Base-by-base conservation (phyloP, 1,284 basidiomycete species). In the Psilocybe mexicana region DNA sequence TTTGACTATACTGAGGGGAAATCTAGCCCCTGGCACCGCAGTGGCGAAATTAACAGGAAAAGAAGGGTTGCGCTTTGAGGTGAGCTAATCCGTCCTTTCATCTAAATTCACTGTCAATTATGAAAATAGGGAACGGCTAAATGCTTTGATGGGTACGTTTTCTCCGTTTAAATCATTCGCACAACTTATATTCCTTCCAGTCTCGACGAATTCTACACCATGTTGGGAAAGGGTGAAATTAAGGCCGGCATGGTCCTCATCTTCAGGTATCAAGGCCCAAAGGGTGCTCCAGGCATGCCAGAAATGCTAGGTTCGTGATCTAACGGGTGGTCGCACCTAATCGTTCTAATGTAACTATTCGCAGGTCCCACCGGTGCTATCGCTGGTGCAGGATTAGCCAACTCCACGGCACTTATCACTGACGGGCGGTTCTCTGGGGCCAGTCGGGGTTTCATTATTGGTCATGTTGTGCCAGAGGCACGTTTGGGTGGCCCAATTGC, bases 41-140 rank as follows among this genome's bases (percentile, higher is more conserved):
- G 96, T 99, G 10, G 93, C 94, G 52, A 99, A 99, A 76, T 81
- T 98, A 63, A 98, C 96, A 8, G 96, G 96, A 24, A 97, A 98
- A 74, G 96, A 99, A 75, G 96, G 96, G 3, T 73, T 89, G 49
- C 80, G 78, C 40, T 99, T 99, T 70, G 87, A 92, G 78, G 91
- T 90, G 52, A 60, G 77, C 40, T 43, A 40, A 25, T 10, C 8
- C 5, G 4, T n/a, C 3, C 24, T 18, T 45, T 44, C 59, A 52
- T 53, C 49, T 45, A 12, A 40, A 40, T 53, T 25, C 35, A 40
- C 10, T 54, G 30, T 6, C 28, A 43, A 24, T 12, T 12, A 3
- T 40, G 25, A 26, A 3, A 24, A 6, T 45, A 89, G 85, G 91
- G 90, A 55, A 69, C 77, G 30, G 91, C 90, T 14, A 88, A 83